These are phyloP conservation scores for Anaeromyces robustus DNA, from an alignment of 192 early-diverging fungal species.

Conservation along the genomic window DNA sequence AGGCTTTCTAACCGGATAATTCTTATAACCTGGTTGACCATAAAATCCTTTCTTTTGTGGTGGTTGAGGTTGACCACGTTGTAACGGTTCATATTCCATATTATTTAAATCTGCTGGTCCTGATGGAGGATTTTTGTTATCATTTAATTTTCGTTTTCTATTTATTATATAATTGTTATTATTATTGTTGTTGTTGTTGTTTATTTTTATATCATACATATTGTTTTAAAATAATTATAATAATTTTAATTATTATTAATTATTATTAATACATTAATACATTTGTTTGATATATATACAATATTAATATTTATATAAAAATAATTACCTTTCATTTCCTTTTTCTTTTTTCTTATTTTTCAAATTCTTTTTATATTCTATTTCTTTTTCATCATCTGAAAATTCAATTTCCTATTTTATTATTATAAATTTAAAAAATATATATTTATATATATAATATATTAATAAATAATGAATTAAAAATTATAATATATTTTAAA, in stretches of 20 bases:
- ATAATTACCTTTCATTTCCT: background rate
- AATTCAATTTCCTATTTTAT: conserved; percentile 61
- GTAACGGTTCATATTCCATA: background rate
- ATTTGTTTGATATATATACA: no score
- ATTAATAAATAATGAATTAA: no score
- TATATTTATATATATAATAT: background rate
- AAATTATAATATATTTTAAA: no score
- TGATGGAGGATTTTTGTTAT: background rate
- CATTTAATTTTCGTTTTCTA: background rate
- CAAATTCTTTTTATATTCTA: conserved; percentile 24
- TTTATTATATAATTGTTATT: no score
- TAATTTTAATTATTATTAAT: no score
- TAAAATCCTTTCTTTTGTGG: background rate
- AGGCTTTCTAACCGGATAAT: background rate
- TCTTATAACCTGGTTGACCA: background rate
- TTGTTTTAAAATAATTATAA: no score
- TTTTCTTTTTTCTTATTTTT: conserved; percentile 25
- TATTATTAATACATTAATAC: no score
- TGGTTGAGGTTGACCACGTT: background rate
- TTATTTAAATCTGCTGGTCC: background rate
- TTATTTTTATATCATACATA: no score
- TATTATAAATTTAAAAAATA: background rate
- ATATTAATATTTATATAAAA: no score
- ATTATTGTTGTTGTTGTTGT: no score
- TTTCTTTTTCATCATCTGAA: conserved; percentile 87